These are phyloP conservation scores for Vitis riparia DNA, from an alignment of 164 flowering plant genomes.

Conservation along the genomic window DNA sequence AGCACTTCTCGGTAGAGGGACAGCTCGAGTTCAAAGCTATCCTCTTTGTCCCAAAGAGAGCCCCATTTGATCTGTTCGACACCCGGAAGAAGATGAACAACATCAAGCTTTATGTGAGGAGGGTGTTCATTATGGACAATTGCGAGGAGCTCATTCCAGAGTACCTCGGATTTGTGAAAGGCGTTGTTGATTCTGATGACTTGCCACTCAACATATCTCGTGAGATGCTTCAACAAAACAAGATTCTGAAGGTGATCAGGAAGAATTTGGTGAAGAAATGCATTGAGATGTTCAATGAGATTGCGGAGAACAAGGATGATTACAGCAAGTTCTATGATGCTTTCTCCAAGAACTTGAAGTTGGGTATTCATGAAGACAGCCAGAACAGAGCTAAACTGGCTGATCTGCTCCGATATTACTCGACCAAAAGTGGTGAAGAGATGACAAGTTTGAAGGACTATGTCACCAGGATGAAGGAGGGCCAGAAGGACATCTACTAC, in stretches of 20 bases:
- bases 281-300: constrained; percentile 74
- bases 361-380: constrained; percentile 75
- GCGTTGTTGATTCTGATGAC: constrained; percentile 75
- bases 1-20: constrained; percentile 78
- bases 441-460: constrained; percentile 71
- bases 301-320: constrained; percentile 72
- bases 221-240: constrained; percentile 78
- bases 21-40: constrained; percentile 77
- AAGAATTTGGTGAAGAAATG: constrained; percentile 79
- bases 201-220: constrained; percentile 81
- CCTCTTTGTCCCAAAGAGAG: constrained; percentile 67
- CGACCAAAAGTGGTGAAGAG: constrained; percentile 77
- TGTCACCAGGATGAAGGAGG: constrained; percentile 76
- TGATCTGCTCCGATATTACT: constrained; percentile 63
- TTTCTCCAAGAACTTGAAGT: constrained; percentile 67
- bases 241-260: constrained; percentile 72
- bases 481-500: constrained; percentile 72
- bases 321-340: constrained; percentile 70
- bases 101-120: constrained; percentile 71
- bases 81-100: constrained; percentile 75
- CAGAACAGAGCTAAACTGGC: constrained; percentile 70
- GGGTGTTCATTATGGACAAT: constrained; percentile 80
- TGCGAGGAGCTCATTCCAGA: constrained; percentile 77
- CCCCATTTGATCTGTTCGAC: constrained; percentile 72
- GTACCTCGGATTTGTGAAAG: constrained; percentile 71